Evolutionary conservation across 164 flowering plant species (phyloP), one percentile per base, ranked within the genome.

Genomic region (Cinnamomum chago): DNA sequence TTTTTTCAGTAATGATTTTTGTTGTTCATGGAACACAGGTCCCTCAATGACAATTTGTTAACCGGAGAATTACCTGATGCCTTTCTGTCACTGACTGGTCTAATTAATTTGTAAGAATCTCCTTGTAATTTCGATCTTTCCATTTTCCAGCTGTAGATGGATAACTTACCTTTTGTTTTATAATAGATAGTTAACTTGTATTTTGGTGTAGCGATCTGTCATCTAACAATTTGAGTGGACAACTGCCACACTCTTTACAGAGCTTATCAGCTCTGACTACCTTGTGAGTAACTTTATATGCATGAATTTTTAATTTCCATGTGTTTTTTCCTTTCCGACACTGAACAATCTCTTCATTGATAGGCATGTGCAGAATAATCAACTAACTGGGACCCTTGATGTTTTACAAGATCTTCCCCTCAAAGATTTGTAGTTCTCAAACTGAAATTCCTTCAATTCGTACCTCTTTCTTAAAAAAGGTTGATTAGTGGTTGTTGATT

Each of bases 341-440:
- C 35, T 72, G 62, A 70, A 22, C 12, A 62, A 67, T 62, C 62
- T 77, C 65, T 79, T 60, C 17, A 6, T 82, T 80, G 73, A 81
- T 96, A 95, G 99, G 67, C 93, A 78, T 70, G 67, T 95, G 88
- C 97, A 95, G 88, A 80, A 87, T 81, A 95, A 95, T 83, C 88
- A 87, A 71, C 85, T 95, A 7, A 85, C 97, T 60, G 99, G 99
- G 74, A 84, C 91, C 68, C 93, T 95, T 65, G 90, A 92, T 88
- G 92, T 95, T 72, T 75, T 95, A 40, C 93, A 93, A 83, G 89
- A 93, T 85, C 91, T 95, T 72, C 90, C 89, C 22, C 82, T 95
- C 58, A 75, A 60, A 76, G 91, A 93, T 75, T 81, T 95, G 99
- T 93, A 88, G 50, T 71, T 60, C 81, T 80, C 33, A 71, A 67